Conservation (phyloP, 177 flowering plant species). For the Telopea speciosissima region DNA sequence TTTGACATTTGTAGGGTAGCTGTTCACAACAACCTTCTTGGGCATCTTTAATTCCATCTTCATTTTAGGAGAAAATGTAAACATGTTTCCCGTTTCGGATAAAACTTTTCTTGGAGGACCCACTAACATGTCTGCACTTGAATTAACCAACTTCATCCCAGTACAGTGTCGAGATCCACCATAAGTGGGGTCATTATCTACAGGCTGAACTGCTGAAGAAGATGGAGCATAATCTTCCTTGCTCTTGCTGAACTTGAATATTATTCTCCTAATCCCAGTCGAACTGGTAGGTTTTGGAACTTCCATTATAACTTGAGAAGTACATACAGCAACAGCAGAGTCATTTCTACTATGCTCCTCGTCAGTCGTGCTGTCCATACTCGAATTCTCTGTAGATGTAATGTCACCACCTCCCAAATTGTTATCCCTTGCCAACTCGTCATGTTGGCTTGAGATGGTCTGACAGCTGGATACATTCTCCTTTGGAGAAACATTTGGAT, state of each 20-base stretch:
- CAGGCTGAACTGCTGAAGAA: constrained; percentile 7
- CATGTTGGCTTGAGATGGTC: constrained; percentile 28
- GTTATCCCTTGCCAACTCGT: constrained; percentile 15
- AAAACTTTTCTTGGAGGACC: constrained; percentile 8
- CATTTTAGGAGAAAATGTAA: constrained; percentile 11
- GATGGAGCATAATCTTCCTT: constrained; percentile 28
- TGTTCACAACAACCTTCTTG: constrained; percentile 35
- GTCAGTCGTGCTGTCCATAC: constrained; percentile 31
- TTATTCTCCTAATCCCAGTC: constrained; percentile 63
- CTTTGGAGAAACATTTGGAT: constrained; percentile 38
- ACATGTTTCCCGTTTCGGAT: constrained; percentile 6
- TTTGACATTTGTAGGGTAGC: constrained; percentile 57
- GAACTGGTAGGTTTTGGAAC: constrained; percentile 44
- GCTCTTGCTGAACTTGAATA: constrained; percentile 61
- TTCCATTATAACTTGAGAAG: constrained; percentile 48
- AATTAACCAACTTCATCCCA: constrained; percentile 7
- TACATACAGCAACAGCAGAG: constrained; percentile 17
- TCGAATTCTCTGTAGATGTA: constrained; percentile 27
- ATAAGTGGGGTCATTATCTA: constrained; percentile 7
- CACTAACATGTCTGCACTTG: constrained; percentile 12
- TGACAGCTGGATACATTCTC: constrained; percentile 27
- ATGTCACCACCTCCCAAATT: constrained; percentile 26
- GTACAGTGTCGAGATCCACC: constrained; percentile 9
- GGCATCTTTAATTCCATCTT: constrained; percentile 43
- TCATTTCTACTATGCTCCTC: constrained; percentile 28